Evolutionary conservation across 2,329 filamentous ascomycete genomes (phyloP), one percentile per base, ranked within the genome.

Genomic region (Aspergillus oerlinghausenensis): DNA sequence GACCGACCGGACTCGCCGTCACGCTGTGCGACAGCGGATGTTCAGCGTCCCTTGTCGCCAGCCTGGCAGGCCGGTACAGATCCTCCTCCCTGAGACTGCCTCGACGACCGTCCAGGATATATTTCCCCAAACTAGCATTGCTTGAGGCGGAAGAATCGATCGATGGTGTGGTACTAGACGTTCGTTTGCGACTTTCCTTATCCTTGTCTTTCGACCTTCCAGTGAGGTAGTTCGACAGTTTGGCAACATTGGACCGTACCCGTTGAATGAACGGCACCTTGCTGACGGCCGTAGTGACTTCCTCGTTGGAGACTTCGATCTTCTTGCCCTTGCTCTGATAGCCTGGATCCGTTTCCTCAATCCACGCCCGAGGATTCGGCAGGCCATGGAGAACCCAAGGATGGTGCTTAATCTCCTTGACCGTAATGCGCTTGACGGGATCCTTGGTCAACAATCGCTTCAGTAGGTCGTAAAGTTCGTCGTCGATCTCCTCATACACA

Each of bases 381-480:
- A 97, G 84, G 61, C 88, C 92, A 56, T 87, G 80, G 1, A 93
- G 80, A 17, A 97, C 88, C 94, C 94, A 99, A 4, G 88, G 87
- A 70, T 99, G 94, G 58, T 89, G 88, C 73, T 97, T 97, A 67
- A 97, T 93, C 65, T 97, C 93, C 58, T 88, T 86, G 52, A 99
- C 79, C 7, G 90, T 89, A 66, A 99, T 97, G 42, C 94, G 87
- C 74, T 92, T 87, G 29, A 89, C 82, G 0, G 93, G 92, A 68
- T 97, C 91, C 75, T 97, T 99, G 64, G 84, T 87, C 56, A 99
- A 82, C 77, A 99, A 86, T 63, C 87, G 85, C 50, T 79, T 81
- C 28, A 99, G 76, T 11, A 99, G 80, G 70, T 99, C 90, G 53
- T 86, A 82, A 8, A 99, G 78, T 10, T 88, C 82, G 49, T 91